phyloP scores from a whole-genome alignment of 2,329 filamentous ascomycete species.

The Botrytis fabae region DNA sequence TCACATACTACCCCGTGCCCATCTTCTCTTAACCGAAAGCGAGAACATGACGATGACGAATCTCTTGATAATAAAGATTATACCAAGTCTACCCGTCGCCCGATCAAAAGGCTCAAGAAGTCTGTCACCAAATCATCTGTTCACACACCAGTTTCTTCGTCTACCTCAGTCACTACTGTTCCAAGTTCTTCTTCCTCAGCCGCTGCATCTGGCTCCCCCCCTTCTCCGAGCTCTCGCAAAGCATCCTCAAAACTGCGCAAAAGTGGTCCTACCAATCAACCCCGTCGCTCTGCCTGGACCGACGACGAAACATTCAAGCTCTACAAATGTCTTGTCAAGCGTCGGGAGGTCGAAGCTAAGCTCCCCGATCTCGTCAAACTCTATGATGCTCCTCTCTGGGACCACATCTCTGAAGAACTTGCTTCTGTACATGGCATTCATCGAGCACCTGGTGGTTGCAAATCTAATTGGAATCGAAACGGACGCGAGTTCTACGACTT shows the following conservation, averaged over 20 bases:
- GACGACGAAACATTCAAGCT: not conserved
- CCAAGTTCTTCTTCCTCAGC: not conserved
- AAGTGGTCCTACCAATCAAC: not conserved
- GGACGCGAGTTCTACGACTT: not conserved
- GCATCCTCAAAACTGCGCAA: not conserved
- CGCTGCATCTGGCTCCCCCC: too few relatives aligned
- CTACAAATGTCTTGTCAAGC: not conserved
- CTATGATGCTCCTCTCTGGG: constrained; percentile 8
- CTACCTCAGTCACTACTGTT: not conserved
- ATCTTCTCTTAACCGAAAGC: not conserved
- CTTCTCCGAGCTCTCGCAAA: not conserved
- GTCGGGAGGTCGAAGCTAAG: not conserved
- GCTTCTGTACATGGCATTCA: not conserved
- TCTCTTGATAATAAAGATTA: not conserved
- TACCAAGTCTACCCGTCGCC: not conserved
- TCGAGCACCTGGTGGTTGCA: not conserved
- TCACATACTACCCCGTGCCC: not conserved
- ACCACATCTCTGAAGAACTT: not conserved
- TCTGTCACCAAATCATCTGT: not conserved
- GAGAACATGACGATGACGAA: not conserved
- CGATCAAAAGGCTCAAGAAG: not conserved
- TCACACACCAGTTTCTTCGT: not conserved
- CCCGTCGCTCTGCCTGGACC: not conserved
- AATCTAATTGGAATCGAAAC: constrained; percentile 6
- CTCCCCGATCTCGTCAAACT: not conserved